These are phyloP conservation scores for Zygosaccharomyces lentus DNA, from an alignment of 805 yeast genomes.

Conservation along the genomic window DNA sequence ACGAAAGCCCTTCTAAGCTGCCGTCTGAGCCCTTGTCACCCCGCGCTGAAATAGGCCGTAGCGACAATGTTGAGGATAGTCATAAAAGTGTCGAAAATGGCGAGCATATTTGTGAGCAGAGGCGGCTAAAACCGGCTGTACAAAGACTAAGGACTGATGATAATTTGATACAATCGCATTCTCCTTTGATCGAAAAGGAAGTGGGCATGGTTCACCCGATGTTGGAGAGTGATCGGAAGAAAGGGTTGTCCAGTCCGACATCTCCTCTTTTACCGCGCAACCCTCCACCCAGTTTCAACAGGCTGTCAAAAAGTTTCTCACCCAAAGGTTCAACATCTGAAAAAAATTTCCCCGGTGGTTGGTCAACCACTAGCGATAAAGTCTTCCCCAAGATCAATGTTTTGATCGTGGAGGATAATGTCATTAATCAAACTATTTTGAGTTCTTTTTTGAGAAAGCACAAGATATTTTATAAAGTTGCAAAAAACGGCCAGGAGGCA, in stretches of 20 bases:
- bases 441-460: conserved; percentile 84
- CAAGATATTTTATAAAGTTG: conserved; percentile 77
- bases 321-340: neutral
- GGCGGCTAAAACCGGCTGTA: neutral
- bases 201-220: conserved; percentile 25
- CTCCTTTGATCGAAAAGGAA: conserved; percentile 26
- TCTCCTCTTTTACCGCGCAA: conserved; percentile 10
- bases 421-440: conserved; percentile 86
- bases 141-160: conserved; percentile 5
- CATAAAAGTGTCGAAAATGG: neutral
- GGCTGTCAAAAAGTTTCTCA: neutral
- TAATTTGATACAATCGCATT: conserved; percentile 6
- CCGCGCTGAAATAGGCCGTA: neutral
- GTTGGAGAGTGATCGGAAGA: conserved; percentile 16
- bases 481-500: conserved; percentile 93
- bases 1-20: conserved; percentile 7
- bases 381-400: conserved; percentile 88
- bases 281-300: conserved; percentile 5
- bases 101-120: neutral
- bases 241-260: conserved; percentile 8
- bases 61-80: neutral
- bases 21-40: conserved; percentile 8
- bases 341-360: conserved; percentile 1
- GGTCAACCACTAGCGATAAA: conserved; percentile 39
- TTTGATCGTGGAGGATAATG: conserved; percentile 92